Evolutionary conservation across 257 asterid genomes (phyloP).

Genomic region (Parsonsia alboflavescens): DNA sequence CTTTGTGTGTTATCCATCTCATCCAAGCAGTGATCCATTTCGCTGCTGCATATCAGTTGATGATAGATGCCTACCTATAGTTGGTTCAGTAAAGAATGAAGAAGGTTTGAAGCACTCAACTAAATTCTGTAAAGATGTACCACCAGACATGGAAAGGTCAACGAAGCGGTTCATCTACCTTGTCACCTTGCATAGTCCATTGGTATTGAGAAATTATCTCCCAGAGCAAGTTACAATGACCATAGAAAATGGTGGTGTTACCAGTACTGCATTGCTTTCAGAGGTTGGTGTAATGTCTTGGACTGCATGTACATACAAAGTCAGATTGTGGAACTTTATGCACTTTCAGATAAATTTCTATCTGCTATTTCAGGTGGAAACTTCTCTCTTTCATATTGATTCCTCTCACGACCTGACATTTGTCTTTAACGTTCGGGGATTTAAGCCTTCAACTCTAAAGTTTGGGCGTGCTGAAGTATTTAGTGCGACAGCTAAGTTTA

Average conservation of each 20-base stretch:
- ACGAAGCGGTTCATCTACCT: conserved; percentile 56
- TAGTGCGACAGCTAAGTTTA: conserved; percentile 65
- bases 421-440: conserved; percentile 57
- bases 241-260: conserved; percentile 70
- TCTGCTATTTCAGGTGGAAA: conserved; percentile 77
- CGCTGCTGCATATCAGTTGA: conserved; percentile 85
- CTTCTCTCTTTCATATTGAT: conserved; percentile 80
- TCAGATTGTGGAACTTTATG: conserved; percentile 6
- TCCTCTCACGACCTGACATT: conserved; percentile 80
- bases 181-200: conserved; percentile 69
- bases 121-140: conserved; percentile 28
- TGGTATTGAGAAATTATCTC: conserved; percentile 76
- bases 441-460: conserved; percentile 62
- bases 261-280: conserved; percentile 56
- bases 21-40: conserved; percentile 85
- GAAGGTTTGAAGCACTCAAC: conserved; percentile 32
- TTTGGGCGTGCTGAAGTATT: conserved; percentile 91
- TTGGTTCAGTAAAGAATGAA: conserved; percentile 38
- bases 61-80: conserved; percentile 59
- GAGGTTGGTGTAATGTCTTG: conserved; percentile 48
- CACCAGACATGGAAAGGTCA: conserved; percentile 39
- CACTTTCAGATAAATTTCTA: background rate
- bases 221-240: conserved; percentile 62
- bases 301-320: background rate
- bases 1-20: conserved; percentile 94